Conservation (phyloP, 352 stramenopile genomes). For the Phytophthora tubulina region DNA sequence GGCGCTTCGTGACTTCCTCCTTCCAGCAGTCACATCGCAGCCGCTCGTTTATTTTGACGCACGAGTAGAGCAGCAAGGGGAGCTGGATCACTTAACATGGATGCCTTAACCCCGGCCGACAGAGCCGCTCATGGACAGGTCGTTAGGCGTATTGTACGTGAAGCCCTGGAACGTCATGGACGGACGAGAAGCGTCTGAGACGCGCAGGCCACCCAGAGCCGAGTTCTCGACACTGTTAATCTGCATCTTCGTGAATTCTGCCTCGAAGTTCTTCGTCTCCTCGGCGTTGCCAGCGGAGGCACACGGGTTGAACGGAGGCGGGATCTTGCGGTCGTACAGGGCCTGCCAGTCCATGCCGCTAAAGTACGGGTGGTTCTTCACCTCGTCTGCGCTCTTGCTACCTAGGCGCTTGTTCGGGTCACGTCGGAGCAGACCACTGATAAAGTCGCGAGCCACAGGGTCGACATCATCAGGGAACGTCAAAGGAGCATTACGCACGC, state of each 20-base stretch:
- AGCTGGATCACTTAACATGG: constrained; percentile 25
- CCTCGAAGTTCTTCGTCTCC: constrained; percentile 92
- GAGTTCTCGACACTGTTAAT: constrained; percentile 89
- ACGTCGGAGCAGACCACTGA: constrained; percentile 81
- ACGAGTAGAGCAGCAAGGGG: constrained; percentile 20
- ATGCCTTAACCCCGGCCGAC: constrained; percentile 63
- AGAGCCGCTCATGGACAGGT: constrained; percentile 80
- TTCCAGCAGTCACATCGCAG: constrained; percentile 28
- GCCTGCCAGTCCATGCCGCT: constrained; percentile 83
- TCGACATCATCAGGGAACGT: constrained; percentile 91
- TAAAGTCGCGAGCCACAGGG: constrained; percentile 78
- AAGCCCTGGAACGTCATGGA: constrained; percentile 92
- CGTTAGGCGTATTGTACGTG: constrained; percentile 91
- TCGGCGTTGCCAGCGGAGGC: constrained; percentile 62
- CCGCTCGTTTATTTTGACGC: constrained; percentile 26
- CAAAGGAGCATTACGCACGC: constrained; percentile 88
- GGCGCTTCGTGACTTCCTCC: constrained; percentile 25
- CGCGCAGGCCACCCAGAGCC: constrained; percentile 63
- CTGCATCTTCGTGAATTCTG: constrained; percentile 92
- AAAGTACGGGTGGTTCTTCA: constrained; percentile 91
- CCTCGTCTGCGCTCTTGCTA: constrained; percentile 79
- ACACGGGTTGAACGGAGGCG: constrained; percentile 90
- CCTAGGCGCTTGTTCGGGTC: constrained; percentile 85
- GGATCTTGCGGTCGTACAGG: constrained; percentile 85
- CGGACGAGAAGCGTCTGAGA: constrained; percentile 80